phyloP scores from a whole-genome alignment of 2,329 filamentous ascomycete species.

The Diplodia corticola region DNA sequence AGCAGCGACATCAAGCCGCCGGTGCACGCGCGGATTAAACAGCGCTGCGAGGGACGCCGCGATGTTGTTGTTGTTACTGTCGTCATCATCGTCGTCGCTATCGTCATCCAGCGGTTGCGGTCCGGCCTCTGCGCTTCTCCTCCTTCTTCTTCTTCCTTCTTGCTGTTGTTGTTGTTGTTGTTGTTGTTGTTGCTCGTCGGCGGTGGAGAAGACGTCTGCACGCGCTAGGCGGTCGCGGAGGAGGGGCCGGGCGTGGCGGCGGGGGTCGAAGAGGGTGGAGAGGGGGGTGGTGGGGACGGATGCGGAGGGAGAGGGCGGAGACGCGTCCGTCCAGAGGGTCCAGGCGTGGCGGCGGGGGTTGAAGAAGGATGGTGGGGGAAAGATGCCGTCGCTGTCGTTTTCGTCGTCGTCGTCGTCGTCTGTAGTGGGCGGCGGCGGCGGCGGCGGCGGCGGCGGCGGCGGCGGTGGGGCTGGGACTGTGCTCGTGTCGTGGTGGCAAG shows the following conservation, averaged over 20 bases:
- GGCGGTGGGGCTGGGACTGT: background rate
- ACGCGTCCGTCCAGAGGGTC: constrained; percentile 4
- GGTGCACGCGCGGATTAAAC: background rate
- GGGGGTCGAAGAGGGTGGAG: constrained; percentile 19
- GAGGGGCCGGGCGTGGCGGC: background rate
- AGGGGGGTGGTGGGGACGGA: constrained; percentile 14
- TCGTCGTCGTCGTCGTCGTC: background rate
- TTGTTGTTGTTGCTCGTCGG: background rate
- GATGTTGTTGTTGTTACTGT: too few species aligned
- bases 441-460: too few species aligned
- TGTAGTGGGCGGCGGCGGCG: too few species aligned
- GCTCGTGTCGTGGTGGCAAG: background rate
- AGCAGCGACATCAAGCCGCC: background rate
- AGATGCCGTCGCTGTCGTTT: background rate
- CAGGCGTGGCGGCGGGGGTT: background rate
- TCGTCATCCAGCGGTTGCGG: too few species aligned
- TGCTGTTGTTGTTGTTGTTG: too few species aligned
- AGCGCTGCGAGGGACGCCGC: background rate
- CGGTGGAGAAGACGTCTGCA: constrained; percentile 24
- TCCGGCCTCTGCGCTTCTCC: too few species aligned
- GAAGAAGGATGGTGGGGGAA: background rate
- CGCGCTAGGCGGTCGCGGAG: constrained; percentile 22
- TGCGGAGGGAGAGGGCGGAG: background rate
- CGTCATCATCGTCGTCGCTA: background rate
- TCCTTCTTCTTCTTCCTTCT: too few species aligned